Conservation (phyloP, 116 monocot genomes). For the Dioscorea cayenensis region DNA sequence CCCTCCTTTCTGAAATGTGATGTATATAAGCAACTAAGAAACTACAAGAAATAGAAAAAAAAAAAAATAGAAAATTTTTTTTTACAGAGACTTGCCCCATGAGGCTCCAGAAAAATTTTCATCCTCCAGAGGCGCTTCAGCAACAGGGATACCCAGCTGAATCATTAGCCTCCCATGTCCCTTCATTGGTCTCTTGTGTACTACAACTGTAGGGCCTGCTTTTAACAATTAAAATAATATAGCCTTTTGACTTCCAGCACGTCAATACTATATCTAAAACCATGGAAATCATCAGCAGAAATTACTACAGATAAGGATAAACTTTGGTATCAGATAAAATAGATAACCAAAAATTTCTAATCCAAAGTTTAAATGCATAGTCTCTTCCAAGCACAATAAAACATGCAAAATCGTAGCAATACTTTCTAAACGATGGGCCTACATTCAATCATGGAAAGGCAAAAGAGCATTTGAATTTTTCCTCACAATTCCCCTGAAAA, state of each 20-base stretch:
- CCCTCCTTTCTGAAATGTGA: slow-evolving; percentile 49
- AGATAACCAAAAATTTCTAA: not conserved
- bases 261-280: not conserved
- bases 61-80: not conserved
- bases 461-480: no score
- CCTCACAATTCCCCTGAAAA: no score
- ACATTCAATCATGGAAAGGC: not conserved
- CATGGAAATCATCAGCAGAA: not conserved
- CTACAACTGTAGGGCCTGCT: slow-evolving; percentile 55
- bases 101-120: slow-evolving; percentile 27
- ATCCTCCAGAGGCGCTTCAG: slow-evolving; percentile 55
- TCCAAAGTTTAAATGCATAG: not conserved
- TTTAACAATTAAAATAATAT: not conserved
- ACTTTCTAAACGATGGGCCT: not conserved
- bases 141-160: slow-evolving; percentile 66
- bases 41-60: not conserved
- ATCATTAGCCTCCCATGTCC: slow-evolving; percentile 84
- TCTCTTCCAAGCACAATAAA: not conserved
- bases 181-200: slow-evolving; percentile 69
- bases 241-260: not conserved
- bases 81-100: slow-evolving; percentile 20
- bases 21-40: not conserved
- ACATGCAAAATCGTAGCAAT: not conserved
- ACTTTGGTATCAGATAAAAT: not conserved
- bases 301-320: not conserved